Base-by-base conservation (phyloP, 2,329 filamentous ascomycete genomes). In the Apiospora arundinis region DNA sequence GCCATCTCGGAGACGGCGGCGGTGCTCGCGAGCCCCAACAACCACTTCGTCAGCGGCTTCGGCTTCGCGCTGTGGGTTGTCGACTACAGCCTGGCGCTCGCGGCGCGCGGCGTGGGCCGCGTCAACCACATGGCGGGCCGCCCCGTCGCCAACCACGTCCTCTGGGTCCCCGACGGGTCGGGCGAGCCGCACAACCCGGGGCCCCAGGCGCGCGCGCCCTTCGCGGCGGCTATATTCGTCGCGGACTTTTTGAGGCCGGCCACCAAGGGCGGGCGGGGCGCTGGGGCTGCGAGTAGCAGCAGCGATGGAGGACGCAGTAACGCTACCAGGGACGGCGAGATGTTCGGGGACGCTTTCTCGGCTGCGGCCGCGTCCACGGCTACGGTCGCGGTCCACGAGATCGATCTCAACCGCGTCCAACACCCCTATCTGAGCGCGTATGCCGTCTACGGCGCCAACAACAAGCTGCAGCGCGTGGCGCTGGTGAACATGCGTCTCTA, bases 1-100 rank as follows among this genome's bases (percentile, higher is more conserved):
- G 16, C 40, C 8, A 67, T 72, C 18, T 67, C 63, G 46, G 71
- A 72, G 48, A 67, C 63, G 42, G 46, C 69, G 12, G 69, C 69
- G 14, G 67, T 63, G n/a, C 60, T 70, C 1, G 67, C 52, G 52
- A 44, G 46, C 46, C 52, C 56, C 18, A 37, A 32, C 32, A 28
- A 44, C 2, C 32, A 63, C 21, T 72, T 82, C 69, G 79, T 82
- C 76, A 77, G 79, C 49, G 74, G 76, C 52, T 77, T 78, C 65
- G 81, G 79, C 67, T 76, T 76, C 63, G 79, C 81, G 71, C 75
- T 81, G 68, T 82, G 80, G 77, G 76, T 79, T 70, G 78, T 82
- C 60, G 81, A 82, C 74, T 82, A 82, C 71, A 80, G 75, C 7
- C 71, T 76, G 11, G 69, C 72, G 5, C 70, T 70, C 63, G 74